Evolutionary conservation across 2,329 filamentous ascomycete genomes (phyloP), one percentile per base, ranked within the genome.

Genomic region (Sclerotinia nivalis): DNA sequence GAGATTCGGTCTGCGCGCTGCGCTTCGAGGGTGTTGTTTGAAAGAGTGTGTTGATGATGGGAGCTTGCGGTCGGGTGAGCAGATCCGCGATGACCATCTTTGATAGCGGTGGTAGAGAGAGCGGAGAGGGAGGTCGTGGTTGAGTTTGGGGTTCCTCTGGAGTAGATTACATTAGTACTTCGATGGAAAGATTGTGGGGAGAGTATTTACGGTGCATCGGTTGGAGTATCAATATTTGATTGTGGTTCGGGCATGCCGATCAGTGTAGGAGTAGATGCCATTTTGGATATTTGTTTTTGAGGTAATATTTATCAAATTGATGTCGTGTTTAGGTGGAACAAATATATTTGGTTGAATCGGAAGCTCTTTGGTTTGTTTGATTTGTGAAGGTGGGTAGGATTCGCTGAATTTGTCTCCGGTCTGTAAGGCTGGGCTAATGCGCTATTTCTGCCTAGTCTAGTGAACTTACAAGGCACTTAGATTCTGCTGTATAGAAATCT

Each of bases 1-100:
- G 93, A 97, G 80, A 98, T 97, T 77, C 95, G 93, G 81, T 97
- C 94, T 73, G 93, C 93, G 75, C 94, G 93, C 80, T 97, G 94
- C 73, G 93, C 93, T 77, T 97, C 94, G 71, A 96, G 89, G 76
- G 91, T 95, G 74, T 87, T 91, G 68, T 88, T 87, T 28, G 89
- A 91, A 9, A 87, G 81, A 74, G 86, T 83, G 75, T 87, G 84
- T 76, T 88, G 81, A 79, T 89, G 83, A 76, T 86, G 81, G 75
- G 87, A 80, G 79, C 87, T 82, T 75, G 85, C 80, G 69, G 86
- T 84, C 69, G 89, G 86, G 40, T 89, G 87, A 40, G 90, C 85
- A 78, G 93, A 89, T 73, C 95, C 95, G 71, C 93, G 92, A 78
- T 97, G 93, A 75, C 95, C 95, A 79, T 98, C 95, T 81, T 97